Base-by-base conservation (phyloP, 371 early-diverging fungal species). In the Mucor velutinosus region DNA sequence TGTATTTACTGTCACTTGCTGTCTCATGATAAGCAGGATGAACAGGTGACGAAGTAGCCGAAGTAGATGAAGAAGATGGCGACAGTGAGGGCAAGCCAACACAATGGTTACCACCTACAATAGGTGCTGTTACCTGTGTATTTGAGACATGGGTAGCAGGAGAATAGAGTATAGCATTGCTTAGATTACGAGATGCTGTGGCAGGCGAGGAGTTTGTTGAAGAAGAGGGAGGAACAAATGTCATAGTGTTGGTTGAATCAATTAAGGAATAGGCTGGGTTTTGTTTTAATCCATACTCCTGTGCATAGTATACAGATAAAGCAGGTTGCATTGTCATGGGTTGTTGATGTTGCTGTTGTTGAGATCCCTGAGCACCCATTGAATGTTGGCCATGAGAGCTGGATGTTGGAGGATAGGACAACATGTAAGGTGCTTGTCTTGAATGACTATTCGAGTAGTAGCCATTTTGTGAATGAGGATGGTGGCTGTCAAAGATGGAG, bases 51-150 rank as follows among this genome's bases (percentile, higher is more conserved):
- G 73, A 63, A 27, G 68, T 67, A 27, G 67, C 45, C 33, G 76
- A 71, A 27, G 72, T 66, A 7, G 78, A 77, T 21, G 75, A 74
- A n/a, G 78, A 75, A 4, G 75, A 77, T 55, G 68, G 75, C 15
- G 78, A 77, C 33, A 75, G 66, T 7, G 75, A 70, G 12, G 78
- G 78, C 35, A 73, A 77, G 47, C 71, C 62, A 12, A 3, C 49
- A 7, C 49, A 49, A 21, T 49, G 49, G 41, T 14, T 15, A 29
- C 62, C 29, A 17, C 49, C 29, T 12, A 30, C 32, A 21, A 56
- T 30, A 15, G 56, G 27, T 17, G 56, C 30, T 56, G 56, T 61
- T 21, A 21, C 49, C 7, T 19, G n/a, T 4, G 29, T 29, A 30
- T 55, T 55, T 7, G 55, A 15, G 14, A 45, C 15, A 12, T 15